Conservation (phyloP, 2,329 filamentous ascomycete species). For the Graphilbum sp. region DNA sequence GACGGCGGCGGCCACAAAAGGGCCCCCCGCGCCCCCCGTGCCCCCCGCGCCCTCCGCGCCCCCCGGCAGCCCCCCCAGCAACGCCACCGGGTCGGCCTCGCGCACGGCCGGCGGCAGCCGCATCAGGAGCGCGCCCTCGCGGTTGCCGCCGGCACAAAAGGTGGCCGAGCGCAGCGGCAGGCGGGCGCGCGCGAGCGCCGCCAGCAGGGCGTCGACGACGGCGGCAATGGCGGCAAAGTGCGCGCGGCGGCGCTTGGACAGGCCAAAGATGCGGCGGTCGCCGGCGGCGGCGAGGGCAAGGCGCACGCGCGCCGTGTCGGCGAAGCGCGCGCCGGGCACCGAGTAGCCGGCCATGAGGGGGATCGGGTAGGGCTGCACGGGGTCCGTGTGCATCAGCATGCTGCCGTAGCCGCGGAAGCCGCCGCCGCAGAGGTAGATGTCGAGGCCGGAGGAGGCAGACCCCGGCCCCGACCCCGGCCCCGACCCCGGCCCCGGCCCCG, state of each 20-base stretch:
- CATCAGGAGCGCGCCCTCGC: slow-evolving; percentile 69
- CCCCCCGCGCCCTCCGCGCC: too few relatives aligned
- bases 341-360: slow-evolving; percentile 67
- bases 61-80: slow-evolving; percentile 10
- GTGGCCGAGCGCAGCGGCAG: slow-evolving; percentile 56
- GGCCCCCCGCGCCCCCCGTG: too few relatives aligned
- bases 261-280: slow-evolving; percentile 46
- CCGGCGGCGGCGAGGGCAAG: slow-evolving; percentile 26
- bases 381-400: slow-evolving; percentile 66
- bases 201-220: slow-evolving; percentile 59
- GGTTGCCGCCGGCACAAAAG: slow-evolving; percentile 73
- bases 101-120: slow-evolving; percentile 43
- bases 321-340: slow-evolving; percentile 45
- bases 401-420: slow-evolving; percentile 86
- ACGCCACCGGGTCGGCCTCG: slow-evolving; percentile 45
- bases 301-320: slow-evolving; percentile 32
- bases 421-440: slow-evolving; percentile 75
- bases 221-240: slow-evolving; percentile 77
- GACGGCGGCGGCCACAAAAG: slow-evolving; percentile 15
- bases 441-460: slow-evolving; percentile 27
- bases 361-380: slow-evolving; percentile 64
- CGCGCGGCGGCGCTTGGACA: slow-evolving; percentile 60
- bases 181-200: slow-evolving; percentile 28
- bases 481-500: slow-evolving; percentile 19
- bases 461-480: background rate